A percentile compares a stretch with the other conserved stretches of the same genome.
Evolutionary conservation across 2,329 filamentous ascomycete genomes (phyloP).

Genomic region (Fusarium graminum): DNA sequence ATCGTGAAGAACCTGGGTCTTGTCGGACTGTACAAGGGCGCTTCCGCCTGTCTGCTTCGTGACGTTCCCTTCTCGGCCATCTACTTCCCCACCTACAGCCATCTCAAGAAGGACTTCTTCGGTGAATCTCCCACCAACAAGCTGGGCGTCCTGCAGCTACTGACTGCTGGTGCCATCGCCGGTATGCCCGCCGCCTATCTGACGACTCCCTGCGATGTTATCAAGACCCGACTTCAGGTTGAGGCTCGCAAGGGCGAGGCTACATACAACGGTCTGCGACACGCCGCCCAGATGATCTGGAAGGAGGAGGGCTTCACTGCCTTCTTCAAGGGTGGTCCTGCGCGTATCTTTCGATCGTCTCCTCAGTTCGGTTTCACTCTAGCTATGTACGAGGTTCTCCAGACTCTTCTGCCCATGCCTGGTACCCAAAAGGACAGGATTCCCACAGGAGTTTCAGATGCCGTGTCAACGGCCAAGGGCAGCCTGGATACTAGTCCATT

Average conservation of each 20-base stretch:
- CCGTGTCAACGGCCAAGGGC: conserved; percentile 61
- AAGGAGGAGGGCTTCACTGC: conserved; percentile 94
- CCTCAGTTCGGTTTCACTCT: conserved; percentile 99
- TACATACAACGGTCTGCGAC: conserved; percentile 85
- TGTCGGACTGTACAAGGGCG: conserved; percentile 95
- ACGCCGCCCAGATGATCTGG: conserved; percentile 86
- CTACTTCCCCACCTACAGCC: conserved; percentile 97
- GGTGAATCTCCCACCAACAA: conserved; percentile 90
- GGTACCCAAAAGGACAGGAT: conserved; percentile 69
- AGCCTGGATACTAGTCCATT: conserved; percentile 62
- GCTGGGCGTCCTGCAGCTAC: conserved; percentile 88
- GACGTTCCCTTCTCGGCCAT: conserved; percentile 99
- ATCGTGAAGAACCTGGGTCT: conserved; percentile 96
- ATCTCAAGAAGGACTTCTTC: conserved; percentile 93
- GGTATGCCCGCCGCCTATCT: conserved; percentile 94
- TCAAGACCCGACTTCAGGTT: conserved; percentile 98
- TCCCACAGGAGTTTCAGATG: conserved; percentile 72
- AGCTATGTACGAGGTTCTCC: conserved; percentile 92
- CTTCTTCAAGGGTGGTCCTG: conserved; percentile 98
- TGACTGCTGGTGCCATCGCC: conserved; percentile 94
- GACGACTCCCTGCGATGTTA: conserved; percentile 97
- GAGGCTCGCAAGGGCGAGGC: conserved; percentile 96
- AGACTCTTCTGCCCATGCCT: conserved; percentile 80
- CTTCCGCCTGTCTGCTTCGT: conserved; percentile 91
- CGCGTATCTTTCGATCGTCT: conserved; percentile 92